A percentile compares a stretch with the other conserved stretches of the same genome.
Evolutionary conservation across 257 asterid species (phyloP).

Genomic region (Lavandula angustifolia): DNA sequence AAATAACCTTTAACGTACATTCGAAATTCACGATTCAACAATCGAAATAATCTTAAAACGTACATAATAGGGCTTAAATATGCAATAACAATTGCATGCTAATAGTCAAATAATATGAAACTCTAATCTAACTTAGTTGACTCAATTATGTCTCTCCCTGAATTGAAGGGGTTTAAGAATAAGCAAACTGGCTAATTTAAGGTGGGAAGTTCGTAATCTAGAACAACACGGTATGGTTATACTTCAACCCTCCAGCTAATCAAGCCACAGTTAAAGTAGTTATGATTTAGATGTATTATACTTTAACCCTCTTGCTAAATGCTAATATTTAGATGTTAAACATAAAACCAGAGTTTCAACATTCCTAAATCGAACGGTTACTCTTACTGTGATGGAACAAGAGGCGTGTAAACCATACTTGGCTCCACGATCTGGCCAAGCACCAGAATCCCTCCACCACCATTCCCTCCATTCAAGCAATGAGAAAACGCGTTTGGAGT

Average conservation of each 20-base stretch:
- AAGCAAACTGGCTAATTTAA: neutral
- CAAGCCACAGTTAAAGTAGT: neutral
- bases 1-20: neutral
- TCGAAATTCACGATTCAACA: neutral
- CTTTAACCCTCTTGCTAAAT: neutral
- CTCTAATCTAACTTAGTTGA: neutral
- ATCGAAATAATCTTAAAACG: neutral
- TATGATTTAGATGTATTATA: neutral
- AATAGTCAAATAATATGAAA: neutral
- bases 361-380: neutral
- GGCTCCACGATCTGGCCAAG: conserved; percentile 92
- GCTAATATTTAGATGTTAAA: neutral
- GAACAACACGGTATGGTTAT: neutral
- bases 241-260: neutral
- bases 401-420: conserved; percentile 84
- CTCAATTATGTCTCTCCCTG: neutral
- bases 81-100: neutral
- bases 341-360: neutral
- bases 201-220: neutral
- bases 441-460: conserved; percentile 90
- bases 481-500: conserved; percentile 84
- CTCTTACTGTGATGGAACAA: conserved; percentile 90
- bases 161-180: neutral
- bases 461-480: conserved; percentile 75
- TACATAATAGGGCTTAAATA: neutral